Evolutionary conservation across 2,329 filamentous ascomycete genomes (phyloP), one percentile per base, ranked within the genome.

Genomic region (Thelonectria blattea): DNA sequence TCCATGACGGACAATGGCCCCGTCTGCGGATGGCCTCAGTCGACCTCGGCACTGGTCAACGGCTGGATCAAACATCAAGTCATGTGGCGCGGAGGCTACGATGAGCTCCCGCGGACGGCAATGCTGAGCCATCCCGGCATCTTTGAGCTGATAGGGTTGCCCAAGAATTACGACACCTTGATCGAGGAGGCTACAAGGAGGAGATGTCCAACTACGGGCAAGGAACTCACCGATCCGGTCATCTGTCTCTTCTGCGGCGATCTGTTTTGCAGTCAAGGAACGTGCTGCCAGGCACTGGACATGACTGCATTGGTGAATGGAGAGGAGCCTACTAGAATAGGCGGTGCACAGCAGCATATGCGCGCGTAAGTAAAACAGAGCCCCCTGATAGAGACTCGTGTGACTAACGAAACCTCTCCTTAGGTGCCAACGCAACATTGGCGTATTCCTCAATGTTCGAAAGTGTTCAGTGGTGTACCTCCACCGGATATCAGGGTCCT

Each of bases 161-260:
- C 95, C 1, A 91, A 91, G 76, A 93, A 94, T 70, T 99, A 93
- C 74, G 95, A 98, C 74, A 90, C 88, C 3, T 82, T 99, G 39
- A 96, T 97, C 60, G 94, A 97, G 72, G 93, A 96, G 76, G 92
- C 92, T 24, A 94, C 95, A 67, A 88, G 88, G 65, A 83, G 90
- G 53, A 88, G 85, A 51, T 99, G 95, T 72, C 93, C 93, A 0
- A 96, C 89, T 2, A 97, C 92, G 1, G 93, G 93, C 65, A 96
- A 95, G 74, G 94, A 97, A 68, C 80, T 99, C 52, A 90, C 89
- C 2, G 96, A 99, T 75, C 93, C 95, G 0, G 91, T 91, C 65
- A 86, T 99, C 39, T 99, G 95, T 72, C 84, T 99, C 41, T 92
- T 97, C 79, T 99, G 95, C 73, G 94, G 95, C 34, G 93, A 93